Conservation (phyloP, 176 grass and related monocot species). For the sorghum (Sorghum bicolor) region DNA sequence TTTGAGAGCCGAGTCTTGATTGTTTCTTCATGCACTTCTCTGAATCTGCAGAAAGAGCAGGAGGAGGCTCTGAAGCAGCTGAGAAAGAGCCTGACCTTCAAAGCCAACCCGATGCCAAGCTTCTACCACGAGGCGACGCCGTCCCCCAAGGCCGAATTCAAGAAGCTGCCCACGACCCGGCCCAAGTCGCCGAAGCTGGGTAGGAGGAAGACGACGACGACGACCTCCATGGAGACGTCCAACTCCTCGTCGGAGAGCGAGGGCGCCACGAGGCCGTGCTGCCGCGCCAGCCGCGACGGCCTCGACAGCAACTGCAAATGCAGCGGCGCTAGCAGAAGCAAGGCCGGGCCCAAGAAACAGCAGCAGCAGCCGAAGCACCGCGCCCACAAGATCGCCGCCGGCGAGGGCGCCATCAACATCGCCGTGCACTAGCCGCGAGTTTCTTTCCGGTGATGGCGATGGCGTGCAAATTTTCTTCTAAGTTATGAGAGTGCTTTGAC, state of each 20-base stretch:
- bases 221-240: slow-evolving; percentile 45
- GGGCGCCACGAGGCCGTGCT: slow-evolving; percentile 36
- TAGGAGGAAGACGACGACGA: slow-evolving; percentile 51
- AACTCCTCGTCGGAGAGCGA: slow-evolving; percentile 60
- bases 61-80: slow-evolving; percentile 84
- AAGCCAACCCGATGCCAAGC: slow-evolving; percentile 87
- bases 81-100: slow-evolving; percentile 87
- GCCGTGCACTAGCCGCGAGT: slow-evolving; percentile 52
- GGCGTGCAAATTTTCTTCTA: neutral
- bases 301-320: slow-evolving; percentile 45
- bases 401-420: slow-evolving; percentile 60
- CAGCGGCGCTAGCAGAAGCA: slow-evolving; percentile 29
- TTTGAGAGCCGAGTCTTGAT: neutral
- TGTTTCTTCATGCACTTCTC: neutral
- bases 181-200: slow-evolving; percentile 98
- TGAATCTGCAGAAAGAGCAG: slow-evolving; percentile 70
- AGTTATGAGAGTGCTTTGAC: slow-evolving; percentile 39
- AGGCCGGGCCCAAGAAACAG: slow-evolving; percentile 33
- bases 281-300: slow-evolving; percentile 50
- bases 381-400: slow-evolving; percentile 46
- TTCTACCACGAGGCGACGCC: slow-evolving; percentile 95
- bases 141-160: slow-evolving; percentile 82
- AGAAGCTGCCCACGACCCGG: slow-evolving; percentile 92
- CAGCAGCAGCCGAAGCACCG: slow-evolving; percentile 40
- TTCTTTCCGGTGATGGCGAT: neutral